Conservation (phyloP, 73 alveolate species). For the Tetrahymena elliotti region DNA sequence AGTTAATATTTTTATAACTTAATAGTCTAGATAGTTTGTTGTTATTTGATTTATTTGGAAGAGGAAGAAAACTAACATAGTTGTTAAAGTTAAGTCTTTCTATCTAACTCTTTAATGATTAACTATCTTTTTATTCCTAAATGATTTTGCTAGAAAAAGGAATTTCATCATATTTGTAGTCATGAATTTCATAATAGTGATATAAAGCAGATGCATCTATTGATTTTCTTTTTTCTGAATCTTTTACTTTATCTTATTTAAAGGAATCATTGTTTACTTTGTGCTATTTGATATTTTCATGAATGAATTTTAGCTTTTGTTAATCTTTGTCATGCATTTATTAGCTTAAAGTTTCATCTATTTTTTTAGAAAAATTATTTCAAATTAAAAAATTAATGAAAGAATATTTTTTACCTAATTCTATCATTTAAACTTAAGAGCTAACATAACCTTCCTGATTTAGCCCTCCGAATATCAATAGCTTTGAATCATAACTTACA, state of each 20-base stretch:
- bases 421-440: neutral
- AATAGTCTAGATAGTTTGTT: neutral
- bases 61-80: neutral
- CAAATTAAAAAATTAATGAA: neutral
- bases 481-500: neutral
- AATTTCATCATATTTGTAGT: neutral
- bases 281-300: neutral
- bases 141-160: neutral
- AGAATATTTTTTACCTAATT: neutral
- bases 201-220: neutral
- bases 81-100: neutral
- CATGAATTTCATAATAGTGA: neutral
- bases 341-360: neutral
- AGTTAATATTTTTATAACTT: neutral
- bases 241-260: neutral
- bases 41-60: neutral
- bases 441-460: neutral
- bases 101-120: neutral
- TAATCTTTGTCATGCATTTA: neutral
- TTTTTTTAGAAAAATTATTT: neutral
- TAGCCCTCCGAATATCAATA: neutral
- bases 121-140: neutral
- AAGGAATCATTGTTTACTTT: neutral
- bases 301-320: neutral
- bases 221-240: neutral